Evolutionary conservation across 192 early-diverging fungal genomes (phyloP), one percentile per base, ranked within the genome.

Genomic region (Coemansia sp.): DNA sequence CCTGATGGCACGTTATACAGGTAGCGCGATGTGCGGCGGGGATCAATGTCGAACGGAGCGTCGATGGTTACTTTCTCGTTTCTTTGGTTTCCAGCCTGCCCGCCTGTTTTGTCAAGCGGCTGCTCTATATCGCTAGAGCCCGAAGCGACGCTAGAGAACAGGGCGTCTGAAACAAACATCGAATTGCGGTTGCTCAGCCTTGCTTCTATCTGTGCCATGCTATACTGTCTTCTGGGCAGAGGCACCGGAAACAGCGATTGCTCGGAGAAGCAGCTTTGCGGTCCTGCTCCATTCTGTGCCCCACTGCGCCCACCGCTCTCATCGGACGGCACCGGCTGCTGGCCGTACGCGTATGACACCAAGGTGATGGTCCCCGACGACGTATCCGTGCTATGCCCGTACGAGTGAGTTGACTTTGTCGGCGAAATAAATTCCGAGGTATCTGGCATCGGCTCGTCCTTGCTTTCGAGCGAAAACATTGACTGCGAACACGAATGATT

Each of bases 1-100:
- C 67, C 54, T 32, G 43, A 33, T 8, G 77, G 78, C 15, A 75
- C 78, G 45, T 81, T 73, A 35, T 81, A 72, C 32, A 81, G 66
- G 19, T 72, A 81, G 63, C 78, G 78, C 36, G 78, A 75, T 3
- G 62, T 63, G 20, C 66, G 78, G n/a, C 36, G 53, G 22, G 58
- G 14, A 14, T 46, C 32, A 46, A 54, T 62, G 36, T 69, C 66
- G 4, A 66, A 41, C 42, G 58, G 67, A 33, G 63, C 65, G 15
- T 56, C 48, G 11, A 59, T 67, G 14, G 55, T n/a, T 15, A 40
- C 17, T 7, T 57, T 25, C 15, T 33, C 22, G 8, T 33, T 11
- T 13, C 14, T n/a, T 57, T 34, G 5, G 55, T 36, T 57, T 36
- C 23, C 19, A 8, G 29, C 23, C 17, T 36, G 9, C 13, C 33